Evolutionary conservation across 768 basidiomycete genomes (phyloP), one percentile per base, ranked within the genome.

Genomic region (Rhizopogon roseolus): DNA sequence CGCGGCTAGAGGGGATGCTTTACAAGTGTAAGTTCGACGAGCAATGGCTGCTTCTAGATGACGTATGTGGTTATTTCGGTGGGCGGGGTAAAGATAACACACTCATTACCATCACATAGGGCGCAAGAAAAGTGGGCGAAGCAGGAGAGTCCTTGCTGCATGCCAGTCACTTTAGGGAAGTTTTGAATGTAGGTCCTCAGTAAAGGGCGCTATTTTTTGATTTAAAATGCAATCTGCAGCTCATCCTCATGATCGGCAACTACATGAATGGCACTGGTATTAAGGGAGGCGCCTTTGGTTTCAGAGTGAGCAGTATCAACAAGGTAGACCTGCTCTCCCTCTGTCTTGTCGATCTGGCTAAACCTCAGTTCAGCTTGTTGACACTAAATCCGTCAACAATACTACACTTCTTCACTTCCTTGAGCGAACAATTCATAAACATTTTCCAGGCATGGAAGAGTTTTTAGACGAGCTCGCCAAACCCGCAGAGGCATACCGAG

Each of bases 251-350:
- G 61, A 83, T 99, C 60, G 96, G 96, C 41, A 99, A 99, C 68
- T 99, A 93, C 69, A 94, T 98, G 87, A 99, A 99, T 66, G 93
- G 94, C 6, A 88, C 93, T 50, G 93, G 95, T 51, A 81, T 93
- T 62, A 97, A 96, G 68, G 96, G 96, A 52, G 95, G 95, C 32
- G 97, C 97, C 1, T 96, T 91, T 62, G 96, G 96, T 55, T 99
- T 99, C 81, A 85, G 90, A 63, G 84, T 98, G 50, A 93, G 92
- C 72, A 96, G 94, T 69, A 95, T 99, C 71, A 98, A 99, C 74
- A 94, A 94, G 80, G 93, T 86, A 62, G 57, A 73, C 41, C 4
- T 57, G 19, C 17, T 45, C 6, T 8, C 22, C 27, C n/a, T 36
- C 10, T 39, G 16, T 17, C 25, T 16, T 36, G 7, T 48, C 25